These are phyloP conservation scores for Trichosporon ovoides DNA, from an alignment of 1,284 basidiomycete species.

Conservation along the genomic window DNA sequence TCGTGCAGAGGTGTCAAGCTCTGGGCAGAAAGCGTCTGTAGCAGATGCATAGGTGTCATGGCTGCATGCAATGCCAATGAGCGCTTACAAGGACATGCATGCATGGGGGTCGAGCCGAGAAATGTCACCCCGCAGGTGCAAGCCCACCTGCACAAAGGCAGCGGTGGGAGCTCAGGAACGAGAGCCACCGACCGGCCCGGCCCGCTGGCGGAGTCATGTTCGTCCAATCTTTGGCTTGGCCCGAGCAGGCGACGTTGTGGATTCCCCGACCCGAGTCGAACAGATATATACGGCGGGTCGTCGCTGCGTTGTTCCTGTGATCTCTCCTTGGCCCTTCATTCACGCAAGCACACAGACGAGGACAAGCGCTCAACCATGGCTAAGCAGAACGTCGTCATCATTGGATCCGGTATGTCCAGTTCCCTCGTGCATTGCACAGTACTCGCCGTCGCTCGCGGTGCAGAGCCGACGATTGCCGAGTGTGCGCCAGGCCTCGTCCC, in stretches of 20 bases:
- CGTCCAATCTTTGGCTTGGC: background rate
- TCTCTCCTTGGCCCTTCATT: background rate
- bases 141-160: background rate
- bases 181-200: background rate
- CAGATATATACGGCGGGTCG: background rate
- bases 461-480: too few relatives aligned
- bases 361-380: slow-evolving; percentile 7
- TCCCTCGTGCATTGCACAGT: background rate
- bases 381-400: slow-evolving; percentile 21
- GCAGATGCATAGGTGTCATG: too few relatives aligned
- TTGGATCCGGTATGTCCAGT: slow-evolving; percentile 18
- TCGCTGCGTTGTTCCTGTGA: background rate
- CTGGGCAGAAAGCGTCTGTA: too few relatives aligned
- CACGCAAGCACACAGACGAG: background rate
- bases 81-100: too few relatives aligned
- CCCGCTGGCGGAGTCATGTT: too few relatives aligned
- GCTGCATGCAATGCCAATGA: too few relatives aligned
- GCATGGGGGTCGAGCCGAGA: too few relatives aligned
- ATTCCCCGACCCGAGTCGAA: background rate
- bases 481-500: too few relatives aligned
- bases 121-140: too few relatives aligned
- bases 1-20: too few relatives aligned
- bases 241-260: background rate
- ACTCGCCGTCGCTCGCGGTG: background rate
- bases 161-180: background rate